phyloP scores from a whole-genome alignment of 441 rosid species.

The Mallotus repandus region DNA sequence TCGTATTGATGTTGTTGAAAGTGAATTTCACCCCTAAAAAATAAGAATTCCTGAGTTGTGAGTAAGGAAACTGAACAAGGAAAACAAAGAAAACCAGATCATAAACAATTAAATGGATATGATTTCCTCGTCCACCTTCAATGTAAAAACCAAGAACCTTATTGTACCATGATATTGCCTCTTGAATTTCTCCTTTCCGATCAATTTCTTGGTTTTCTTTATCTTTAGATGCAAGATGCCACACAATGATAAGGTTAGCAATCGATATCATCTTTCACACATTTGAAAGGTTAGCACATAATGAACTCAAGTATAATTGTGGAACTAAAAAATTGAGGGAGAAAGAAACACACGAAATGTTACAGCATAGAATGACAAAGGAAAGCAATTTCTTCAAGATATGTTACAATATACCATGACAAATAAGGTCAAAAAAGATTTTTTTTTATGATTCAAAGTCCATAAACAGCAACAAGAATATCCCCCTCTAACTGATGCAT shows the following conservation, averaged over 20 bases:
- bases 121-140: conserved; percentile 81
- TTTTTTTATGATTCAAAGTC: not conserved
- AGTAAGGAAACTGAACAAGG: conserved; percentile 17
- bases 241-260: not conserved
- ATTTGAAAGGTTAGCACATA: not conserved
- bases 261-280: not conserved
- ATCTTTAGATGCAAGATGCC: conserved; percentile 30
- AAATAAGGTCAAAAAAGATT: not conserved
- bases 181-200: conserved; percentile 43
- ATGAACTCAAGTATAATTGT: not conserved
- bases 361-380: not conserved
- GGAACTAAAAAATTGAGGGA: not conserved
- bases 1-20: conserved; percentile 50
- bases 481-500: not conserved
- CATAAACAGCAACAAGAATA: not conserved
- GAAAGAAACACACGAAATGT: not conserved
- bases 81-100: not conserved
- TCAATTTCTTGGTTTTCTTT: conserved; percentile 41
- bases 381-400: not conserved
- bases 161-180: conserved; percentile 79
- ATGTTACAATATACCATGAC: not conserved
- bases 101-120: not conserved
- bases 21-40: conserved; percentile 75
- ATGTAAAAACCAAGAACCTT: conserved; percentile 66
- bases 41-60: conserved; percentile 23